Evolutionary conservation across 2,329 filamentous ascomycete genomes (phyloP).

Genomic region (Trichoderma aggressivum): DNA sequence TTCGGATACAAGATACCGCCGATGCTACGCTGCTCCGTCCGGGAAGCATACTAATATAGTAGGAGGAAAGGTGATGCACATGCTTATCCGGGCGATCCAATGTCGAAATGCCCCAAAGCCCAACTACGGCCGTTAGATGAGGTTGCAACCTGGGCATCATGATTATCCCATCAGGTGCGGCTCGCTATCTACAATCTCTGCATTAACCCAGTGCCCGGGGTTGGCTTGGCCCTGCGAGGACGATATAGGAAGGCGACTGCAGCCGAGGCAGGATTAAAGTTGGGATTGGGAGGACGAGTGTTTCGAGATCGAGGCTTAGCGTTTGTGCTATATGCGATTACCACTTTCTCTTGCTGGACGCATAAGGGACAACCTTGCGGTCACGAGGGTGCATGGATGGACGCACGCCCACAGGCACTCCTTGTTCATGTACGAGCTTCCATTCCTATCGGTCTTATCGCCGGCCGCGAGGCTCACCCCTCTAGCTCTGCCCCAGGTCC

Average conservation of each 20-base stretch:
- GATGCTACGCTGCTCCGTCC: neutral
- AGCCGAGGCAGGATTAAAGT: neutral
- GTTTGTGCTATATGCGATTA: neutral
- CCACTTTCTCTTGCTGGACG: conserved; percentile 18
- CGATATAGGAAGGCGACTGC: conserved; percentile 12
- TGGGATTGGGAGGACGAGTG: neutral
- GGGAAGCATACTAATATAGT: neutral
- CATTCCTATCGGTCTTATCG: neutral
- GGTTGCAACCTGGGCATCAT: neutral
- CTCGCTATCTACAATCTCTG: neutral
- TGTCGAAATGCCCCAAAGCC: neutral
- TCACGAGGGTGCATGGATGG: neutral
- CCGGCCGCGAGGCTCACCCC: neutral
- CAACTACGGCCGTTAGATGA: neutral
- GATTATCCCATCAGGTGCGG: neutral
- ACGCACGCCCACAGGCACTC: neutral
- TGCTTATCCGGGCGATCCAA: conserved; percentile 10
- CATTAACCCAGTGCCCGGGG: neutral
- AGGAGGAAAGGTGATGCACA: neutral
- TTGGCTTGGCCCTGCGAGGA: neutral
- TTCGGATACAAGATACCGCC: neutral
- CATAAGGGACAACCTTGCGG: neutral
- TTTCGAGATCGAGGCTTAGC: conserved; percentile 6
- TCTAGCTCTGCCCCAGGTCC: neutral
- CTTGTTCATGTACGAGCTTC: neutral